Percentiles rank a stretch among this genome's conserved stretches.
Conservation (phyloP, 768 basidiomycete species). For the Bullera alba region DNA sequence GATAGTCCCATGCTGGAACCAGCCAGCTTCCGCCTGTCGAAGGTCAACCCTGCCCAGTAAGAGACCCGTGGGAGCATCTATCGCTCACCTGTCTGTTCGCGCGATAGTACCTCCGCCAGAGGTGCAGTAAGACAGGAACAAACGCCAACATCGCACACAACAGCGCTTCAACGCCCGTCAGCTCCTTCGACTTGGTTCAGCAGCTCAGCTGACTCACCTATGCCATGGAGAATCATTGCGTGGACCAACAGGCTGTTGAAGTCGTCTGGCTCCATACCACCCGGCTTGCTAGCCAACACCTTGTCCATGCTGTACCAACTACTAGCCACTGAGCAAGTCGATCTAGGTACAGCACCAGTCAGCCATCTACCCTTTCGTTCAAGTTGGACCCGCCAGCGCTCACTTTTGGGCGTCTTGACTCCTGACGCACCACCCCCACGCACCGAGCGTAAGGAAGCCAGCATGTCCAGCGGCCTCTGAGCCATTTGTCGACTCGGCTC, state of each 20-base stretch:
- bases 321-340: neutral
- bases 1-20: slow-evolving; percentile 19
- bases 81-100: slow-evolving; percentile 1
- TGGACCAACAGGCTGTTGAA: slow-evolving; percentile 15
- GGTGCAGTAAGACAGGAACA: slow-evolving; percentile 6
- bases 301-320: slow-evolving; percentile 2
- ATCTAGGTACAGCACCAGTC: too few species aligned
- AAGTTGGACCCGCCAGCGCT: too few species aligned
- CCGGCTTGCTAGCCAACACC: neutral
- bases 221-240: slow-evolving; percentile 13
- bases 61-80: neutral
- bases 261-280: neutral
- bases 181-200: neutral
- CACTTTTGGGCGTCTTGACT: neutral
- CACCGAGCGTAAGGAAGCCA: slow-evolving; percentile 3
- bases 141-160: slow-evolving; percentile 11
- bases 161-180: slow-evolving; percentile 10
- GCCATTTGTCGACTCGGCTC: neutral
- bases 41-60: neutral
- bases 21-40: slow-evolving; percentile 12
- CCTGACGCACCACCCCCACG: slow-evolving; percentile 12
- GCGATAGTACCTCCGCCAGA: slow-evolving; percentile 3
- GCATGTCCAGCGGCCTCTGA: too few species aligned
- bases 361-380: too few species aligned
- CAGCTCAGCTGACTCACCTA: slow-evolving; percentile 4